Evolutionary conservation across 768 basidiomycete species (phyloP), one percentile per base, ranked within the genome.

Genomic region (Mycena epipterygia): DNA sequence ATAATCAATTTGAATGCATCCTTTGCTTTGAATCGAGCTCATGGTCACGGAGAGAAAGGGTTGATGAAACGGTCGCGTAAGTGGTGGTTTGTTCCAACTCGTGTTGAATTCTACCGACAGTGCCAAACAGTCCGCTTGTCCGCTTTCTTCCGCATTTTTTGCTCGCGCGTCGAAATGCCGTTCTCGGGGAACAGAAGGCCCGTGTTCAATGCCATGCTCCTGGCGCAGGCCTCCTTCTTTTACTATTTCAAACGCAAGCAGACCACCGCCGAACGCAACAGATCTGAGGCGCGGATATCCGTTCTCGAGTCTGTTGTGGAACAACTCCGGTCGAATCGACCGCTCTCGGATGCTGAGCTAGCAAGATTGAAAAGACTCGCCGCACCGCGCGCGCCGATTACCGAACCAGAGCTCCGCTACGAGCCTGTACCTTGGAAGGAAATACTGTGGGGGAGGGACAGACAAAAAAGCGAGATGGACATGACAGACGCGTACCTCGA

Each of bases 251-350:
- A 88, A 60, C 85, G 89, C 68, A 87, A 84, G 56, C 74, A 75
- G 0, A 81, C 84, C 39, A 86, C 84, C 52, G 89, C 89, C 48
- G 89, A 92, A 66, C 86, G 86, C 48, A 83, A 88, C 19, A 87
- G 87, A 29, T 76, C 86, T 48, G 78, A 85, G 59, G 90, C 92
- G 6, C 90, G 88, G 66, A 82, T 89, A 42, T 88, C 91, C 25
- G 88, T 94, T 70, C 83, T 94, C 65, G 85, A 89, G 65, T 88
- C 89, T 59, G 85, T 93, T 62, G 83, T 84, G 9, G 80, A 83
- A 29, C 88, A 88, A 68, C 79, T 93, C 55, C 83, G 84, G 39
- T 84, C 87, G 2, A 83, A 84, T 59, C 83, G 83, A 62, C 73
- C 80, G 39, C 76, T 89, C 56, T 80, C 86, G 4, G 79, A 81